Base-by-base conservation (phyloP, 2,329 filamentous ascomycete genomes). In the Ophiostoma quercus region DNA sequence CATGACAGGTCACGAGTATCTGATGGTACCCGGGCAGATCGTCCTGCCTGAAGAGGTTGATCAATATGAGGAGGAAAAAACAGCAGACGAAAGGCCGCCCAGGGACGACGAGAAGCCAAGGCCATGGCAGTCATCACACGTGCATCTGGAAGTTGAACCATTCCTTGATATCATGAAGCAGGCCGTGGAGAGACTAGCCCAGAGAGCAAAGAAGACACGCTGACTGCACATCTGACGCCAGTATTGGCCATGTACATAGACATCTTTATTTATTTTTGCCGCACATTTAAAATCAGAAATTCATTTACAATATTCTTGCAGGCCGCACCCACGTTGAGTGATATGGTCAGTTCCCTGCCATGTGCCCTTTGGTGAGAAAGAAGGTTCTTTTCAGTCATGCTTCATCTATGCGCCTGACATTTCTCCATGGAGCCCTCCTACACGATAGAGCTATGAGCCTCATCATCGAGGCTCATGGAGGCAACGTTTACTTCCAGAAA, bases 1-100 rank as follows among this genome's bases (percentile, higher is more conserved):
- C 32, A 76, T 82, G 74, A 73, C 75, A 11, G 78, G 78, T 0
- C 76, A 78, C 16, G 72, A 70, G 6, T 82, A 82, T 74, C 80
- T 81, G 66, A 75, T 76, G 43, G 75, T 76, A 3, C 78, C 82
- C 72, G 78, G 66, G 2, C 29, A 62, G 29, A 71, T 72, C 12
- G 71, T 72, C 3, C 39, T 11, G 1, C 67, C 51, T 0, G 71
- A 47, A 0, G 65, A 69, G 39, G 68, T 57, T n/a, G 71, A 68
- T 7, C 41, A 70, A 37, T 34, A 7, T 29, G 11, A 7, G 16
- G 25, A 29, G 57, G 57, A 62, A 2, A 12, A 29, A 3, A 7
- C 22, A 16, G n/a, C n/a, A 22, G 51, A 57, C 8, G 22, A 22
- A 7, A 37, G 22, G 19, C 43, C 16, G 14, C 16, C 16, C 51